phyloP scores from a whole-genome alignment of 2,329 filamentous ascomycete genomes.

The Talaromyces sp. region DNA sequence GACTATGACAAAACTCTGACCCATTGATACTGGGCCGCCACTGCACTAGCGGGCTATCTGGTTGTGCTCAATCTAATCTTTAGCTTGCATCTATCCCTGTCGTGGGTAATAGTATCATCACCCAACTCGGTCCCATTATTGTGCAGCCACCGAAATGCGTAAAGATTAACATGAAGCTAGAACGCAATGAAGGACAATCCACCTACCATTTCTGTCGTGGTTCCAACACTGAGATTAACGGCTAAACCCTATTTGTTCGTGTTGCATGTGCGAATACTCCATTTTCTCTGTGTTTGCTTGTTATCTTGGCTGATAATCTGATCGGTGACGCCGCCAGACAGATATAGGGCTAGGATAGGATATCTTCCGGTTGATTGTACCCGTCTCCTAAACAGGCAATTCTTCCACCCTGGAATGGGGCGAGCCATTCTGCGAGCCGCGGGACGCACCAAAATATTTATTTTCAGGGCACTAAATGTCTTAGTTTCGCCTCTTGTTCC shows the following conservation, averaged over 20 bases:
- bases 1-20: conserved; percentile 1
- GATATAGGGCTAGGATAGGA: conserved; percentile 10
- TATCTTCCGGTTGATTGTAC: not conserved
- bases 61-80: not conserved
- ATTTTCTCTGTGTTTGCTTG: not conserved
- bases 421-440: not conserved
- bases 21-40: not conserved
- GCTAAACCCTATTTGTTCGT: not conserved
- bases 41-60: not conserved
- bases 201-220: not conserved
- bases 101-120: not conserved
- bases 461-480: not conserved
- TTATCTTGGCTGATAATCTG: not conserved
- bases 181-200: not conserved
- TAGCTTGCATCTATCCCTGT: not conserved
- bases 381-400: not conserved
- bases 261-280: not conserved
- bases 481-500: not conserved
- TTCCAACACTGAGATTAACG: not conserved
- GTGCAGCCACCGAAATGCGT: not conserved
- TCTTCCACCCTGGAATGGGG: not conserved
- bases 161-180: conserved; percentile 1
- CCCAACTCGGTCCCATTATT: not conserved
- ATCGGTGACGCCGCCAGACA: not conserved
- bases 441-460: not conserved